phyloP scores from a whole-genome alignment of 192 early-diverging fungal species.

The Coemansia sp. region DNA sequence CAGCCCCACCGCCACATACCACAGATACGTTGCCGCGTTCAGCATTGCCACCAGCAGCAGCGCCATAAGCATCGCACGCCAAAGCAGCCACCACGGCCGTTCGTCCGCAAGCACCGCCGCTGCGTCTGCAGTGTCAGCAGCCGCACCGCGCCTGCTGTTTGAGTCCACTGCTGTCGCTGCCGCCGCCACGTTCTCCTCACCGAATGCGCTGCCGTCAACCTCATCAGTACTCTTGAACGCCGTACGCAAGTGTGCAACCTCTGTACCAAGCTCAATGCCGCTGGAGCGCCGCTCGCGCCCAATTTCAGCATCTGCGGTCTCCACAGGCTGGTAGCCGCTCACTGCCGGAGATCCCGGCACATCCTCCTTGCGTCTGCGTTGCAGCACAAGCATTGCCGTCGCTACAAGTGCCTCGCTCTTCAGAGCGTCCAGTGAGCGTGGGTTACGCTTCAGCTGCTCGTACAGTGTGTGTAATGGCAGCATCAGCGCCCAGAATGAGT shows the following conservation, averaged over 20 bases:
- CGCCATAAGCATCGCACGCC: constrained; percentile 24
- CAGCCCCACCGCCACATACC: constrained; percentile 74
- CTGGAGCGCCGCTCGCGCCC: constrained; percentile 1
- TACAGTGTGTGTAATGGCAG: constrained; percentile 44
- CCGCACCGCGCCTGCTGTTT: constrained; percentile 1
- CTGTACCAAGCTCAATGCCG: background rate
- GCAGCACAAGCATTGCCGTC: constrained; percentile 41
- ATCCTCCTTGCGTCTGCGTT: constrained; percentile 12
- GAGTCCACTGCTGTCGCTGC: background rate
- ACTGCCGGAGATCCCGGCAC: background rate
- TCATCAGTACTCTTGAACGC: constrained; percentile 10
- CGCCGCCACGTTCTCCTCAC: background rate
- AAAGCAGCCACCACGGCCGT: constrained; percentile 27
- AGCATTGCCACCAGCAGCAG: constrained; percentile 58
- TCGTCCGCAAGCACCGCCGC: constrained; percentile 19
- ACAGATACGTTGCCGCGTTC: constrained; percentile 70
- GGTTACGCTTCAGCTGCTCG: constrained; percentile 38
- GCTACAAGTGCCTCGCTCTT: constrained; percentile 42
- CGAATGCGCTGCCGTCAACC: background rate
- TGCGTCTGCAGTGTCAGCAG: constrained; percentile 14
- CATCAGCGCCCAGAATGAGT: constrained; percentile 48
- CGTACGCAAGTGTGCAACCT: constrained; percentile 4
- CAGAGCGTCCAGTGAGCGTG: constrained; percentile 31
- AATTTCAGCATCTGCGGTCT: constrained; percentile 12
- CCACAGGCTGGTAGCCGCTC: constrained; percentile 24